Evolutionary conservation across 345 rosid species (phyloP), one percentile per base, ranked within the genome.

Genomic region (Mercurialis annua): DNA sequence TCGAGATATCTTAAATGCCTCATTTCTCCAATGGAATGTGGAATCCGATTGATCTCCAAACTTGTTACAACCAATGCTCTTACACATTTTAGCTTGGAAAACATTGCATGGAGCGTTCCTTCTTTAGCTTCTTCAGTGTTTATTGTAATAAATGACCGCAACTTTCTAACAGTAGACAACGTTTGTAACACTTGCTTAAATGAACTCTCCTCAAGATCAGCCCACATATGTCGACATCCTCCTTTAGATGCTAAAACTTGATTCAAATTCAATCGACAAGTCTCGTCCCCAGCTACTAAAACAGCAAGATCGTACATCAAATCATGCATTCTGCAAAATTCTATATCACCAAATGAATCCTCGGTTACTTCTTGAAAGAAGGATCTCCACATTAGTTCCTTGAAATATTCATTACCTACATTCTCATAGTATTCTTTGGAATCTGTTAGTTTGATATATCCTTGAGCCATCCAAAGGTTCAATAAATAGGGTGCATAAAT

Each of bases 391-490:
- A 33, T 0, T 7, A 72, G 20, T n/a, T 55, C 30, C 6, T 10
- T 1, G 6, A 77, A 54, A 61, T 12, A 69, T 7, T 43, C 29
- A 20, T 44, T 10, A 7, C 49, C 81, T 0, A 38, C 0, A 2
- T 34, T 59, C 48, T 68, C 74, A 1, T 18, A 3, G 24, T 50
- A 48, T 36, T 12, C 1, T 31, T 15, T 2, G 10, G 58, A 27
- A 21, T 55, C 30, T 9, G 54, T 21, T n/a, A 5, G 54, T 10
- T 17, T 24, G 34, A 76, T 11, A 29, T 47, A 68, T 24, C 78
- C 81, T 49, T 69, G 48, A 0, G 69, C 78, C 5, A 61, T 70
- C 81, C 82, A 81, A 0, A 78, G 42, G 14, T 12, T 21, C 0
- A 70, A 10, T 23, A 76, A 52, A 0, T n/a, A 23, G 2, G 57